These are phyloP conservation scores for Biscutella laevigata DNA, from an alignment of 441 rosid species.

Conservation along the genomic window DNA sequence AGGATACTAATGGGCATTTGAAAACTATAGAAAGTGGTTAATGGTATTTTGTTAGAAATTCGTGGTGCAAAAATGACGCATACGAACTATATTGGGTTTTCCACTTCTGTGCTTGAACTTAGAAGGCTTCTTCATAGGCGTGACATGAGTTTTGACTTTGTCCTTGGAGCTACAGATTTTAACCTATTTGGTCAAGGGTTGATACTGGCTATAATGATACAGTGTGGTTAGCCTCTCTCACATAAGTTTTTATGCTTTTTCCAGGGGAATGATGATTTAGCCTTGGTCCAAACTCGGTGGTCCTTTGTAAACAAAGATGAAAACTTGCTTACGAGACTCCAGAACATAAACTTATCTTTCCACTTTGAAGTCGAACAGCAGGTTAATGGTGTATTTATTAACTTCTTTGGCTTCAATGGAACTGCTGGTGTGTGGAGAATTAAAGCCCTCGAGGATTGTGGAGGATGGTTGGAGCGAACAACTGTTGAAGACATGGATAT, in stretches of 20 bases:
- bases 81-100: neutral
- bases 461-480: constrained; percentile 90
- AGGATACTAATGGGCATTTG: neutral
- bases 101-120: too few relatives aligned
- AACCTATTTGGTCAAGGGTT: neutral
- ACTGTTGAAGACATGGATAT: constrained; percentile 91
- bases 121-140: too few relatives aligned
- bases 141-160: neutral
- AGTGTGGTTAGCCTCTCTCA: neutral
- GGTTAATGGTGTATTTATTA: constrained; percentile 73
- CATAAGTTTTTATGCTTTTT: constrained; percentile 2
- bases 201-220: neutral
- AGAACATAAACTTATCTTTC: constrained; percentile 79
- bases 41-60: neutral
- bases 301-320: constrained; percentile 85
- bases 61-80: neutral
- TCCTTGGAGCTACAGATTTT: neutral
- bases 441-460: constrained; percentile 85
- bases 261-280: constrained; percentile 71
- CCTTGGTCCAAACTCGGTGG: constrained; percentile 88
- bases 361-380: constrained; percentile 96
- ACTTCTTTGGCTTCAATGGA: constrained; percentile 89
- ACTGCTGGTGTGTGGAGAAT: constrained; percentile 96
- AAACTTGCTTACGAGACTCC: constrained; percentile 84
- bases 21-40: neutral